Evolutionary conservation across 345 rosid species (phyloP).

Genomic region (Euphorbia peplus): DNA sequence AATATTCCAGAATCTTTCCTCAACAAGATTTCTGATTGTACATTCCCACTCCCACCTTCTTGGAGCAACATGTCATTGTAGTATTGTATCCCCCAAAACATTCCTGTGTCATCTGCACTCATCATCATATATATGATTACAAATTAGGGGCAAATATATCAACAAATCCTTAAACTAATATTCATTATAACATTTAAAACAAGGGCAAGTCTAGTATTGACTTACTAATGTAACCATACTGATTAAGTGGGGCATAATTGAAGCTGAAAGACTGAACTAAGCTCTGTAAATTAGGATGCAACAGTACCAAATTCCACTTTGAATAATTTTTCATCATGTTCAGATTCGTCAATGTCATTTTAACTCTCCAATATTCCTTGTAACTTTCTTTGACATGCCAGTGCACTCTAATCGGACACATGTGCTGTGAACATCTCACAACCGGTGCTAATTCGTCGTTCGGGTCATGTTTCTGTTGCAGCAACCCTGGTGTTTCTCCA

Average conservation of each 20-base stretch:
- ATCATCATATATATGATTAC: too few relatives aligned
- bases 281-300: constrained; percentile 67
- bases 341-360: constrained; percentile 57
- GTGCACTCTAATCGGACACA: constrained; percentile 75
- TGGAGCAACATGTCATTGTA: constrained; percentile 74
- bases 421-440: constrained; percentile 60
- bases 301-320: constrained; percentile 71
- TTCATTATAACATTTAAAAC: too few relatives aligned
- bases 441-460: constrained; percentile 33
- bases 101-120: constrained; percentile 75
- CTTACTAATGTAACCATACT: constrained; percentile 54
- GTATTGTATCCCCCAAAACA: constrained; percentile 73
- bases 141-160: too few relatives aligned
- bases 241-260: constrained; percentile 57
- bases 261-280: constrained; percentile 68
- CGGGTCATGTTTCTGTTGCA: constrained; percentile 44
- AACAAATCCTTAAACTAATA: too few relatives aligned
- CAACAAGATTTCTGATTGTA: constrained; percentile 66
- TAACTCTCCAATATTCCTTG: constrained; percentile 71
- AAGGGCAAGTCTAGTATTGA: too few relatives aligned
- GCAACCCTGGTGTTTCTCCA: constrained; percentile 36
- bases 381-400: constrained; percentile 94
- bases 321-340: constrained; percentile 66
- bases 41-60: constrained; percentile 59
- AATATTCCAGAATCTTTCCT: constrained; percentile 50